A percentile compares a stretch with the other conserved stretches of the same genome.
phyloP scores from a whole-genome alignment of 176 grass and related monocot genomes.

The Bromus sterilis region DNA sequence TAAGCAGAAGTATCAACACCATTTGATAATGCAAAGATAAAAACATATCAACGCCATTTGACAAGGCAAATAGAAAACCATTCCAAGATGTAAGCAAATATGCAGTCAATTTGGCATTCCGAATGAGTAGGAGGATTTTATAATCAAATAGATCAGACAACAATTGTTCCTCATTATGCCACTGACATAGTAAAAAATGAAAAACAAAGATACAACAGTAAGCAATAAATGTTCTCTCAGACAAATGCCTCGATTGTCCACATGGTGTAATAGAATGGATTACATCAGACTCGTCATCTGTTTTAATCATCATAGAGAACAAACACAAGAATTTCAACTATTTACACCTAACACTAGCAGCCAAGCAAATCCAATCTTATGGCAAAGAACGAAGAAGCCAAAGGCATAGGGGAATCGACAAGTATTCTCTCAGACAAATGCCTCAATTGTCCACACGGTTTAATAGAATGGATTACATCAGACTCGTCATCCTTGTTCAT shows the following conservation, averaged over 20 bases:
- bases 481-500: slow-evolving; percentile 64
- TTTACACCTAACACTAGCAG: too few species aligned
- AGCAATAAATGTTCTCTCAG: slow-evolving; percentile 28
- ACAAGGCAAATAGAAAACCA: not conserved
- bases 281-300: slow-evolving; percentile 58
- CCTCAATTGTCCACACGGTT: slow-evolving; percentile 50
- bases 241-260: slow-evolving; percentile 67
- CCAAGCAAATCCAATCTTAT: too few species aligned
- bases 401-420: too few species aligned
- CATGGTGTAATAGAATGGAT: slow-evolving; percentile 50
- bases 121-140: slow-evolving; percentile 61
- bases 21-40: too few species aligned
- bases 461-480: slow-evolving; percentile 50
- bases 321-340: too few species aligned
- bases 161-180: slow-evolving; percentile 33
- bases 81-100: not conserved
- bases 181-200: too few species aligned
- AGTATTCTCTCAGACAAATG: slow-evolving; percentile 57
- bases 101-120: slow-evolving; percentile 6
- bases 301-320: slow-evolving; percentile 33
- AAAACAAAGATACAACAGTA: not conserved
- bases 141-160: slow-evolving; percentile 33
- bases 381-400: too few species aligned
- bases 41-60: too few species aligned
- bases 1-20: too few species aligned